Conservation (phyloP, 345 rosid genomes). For the Bruguiera parviflora region DNA sequence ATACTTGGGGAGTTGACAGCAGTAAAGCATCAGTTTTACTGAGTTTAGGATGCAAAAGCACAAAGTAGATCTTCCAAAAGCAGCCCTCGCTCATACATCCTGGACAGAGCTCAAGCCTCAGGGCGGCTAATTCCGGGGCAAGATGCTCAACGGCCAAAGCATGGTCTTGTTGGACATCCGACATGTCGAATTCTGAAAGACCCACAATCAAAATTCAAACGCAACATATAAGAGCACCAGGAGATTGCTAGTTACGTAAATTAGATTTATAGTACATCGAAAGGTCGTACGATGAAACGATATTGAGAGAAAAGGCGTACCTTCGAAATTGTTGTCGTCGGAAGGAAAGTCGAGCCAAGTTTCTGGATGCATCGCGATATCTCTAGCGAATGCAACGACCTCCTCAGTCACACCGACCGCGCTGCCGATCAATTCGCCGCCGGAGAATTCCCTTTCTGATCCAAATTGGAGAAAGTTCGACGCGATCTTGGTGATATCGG, state of each 20-base stretch:
- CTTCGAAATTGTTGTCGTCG: constrained; percentile 64
- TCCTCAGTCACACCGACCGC: constrained; percentile 82
- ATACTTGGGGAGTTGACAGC: constrained; percentile 75
- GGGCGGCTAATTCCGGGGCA: constrained; percentile 74
- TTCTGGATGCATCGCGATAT: constrained; percentile 86
- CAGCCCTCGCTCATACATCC: constrained; percentile 80
- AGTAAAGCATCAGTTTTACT: constrained; percentile 68
- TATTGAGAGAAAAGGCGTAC: constrained; percentile 24
- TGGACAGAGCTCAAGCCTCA: constrained; percentile 86
- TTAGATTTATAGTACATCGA: too few species aligned
- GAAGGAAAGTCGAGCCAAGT: constrained; percentile 95
- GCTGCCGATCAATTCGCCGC: constrained; percentile 39
- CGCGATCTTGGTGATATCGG: constrained; percentile 64
- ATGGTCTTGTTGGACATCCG: constrained; percentile 92
- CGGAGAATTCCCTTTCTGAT: constrained; percentile 32
- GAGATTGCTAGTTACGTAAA: background rate
- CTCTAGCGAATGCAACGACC: constrained; percentile 69
- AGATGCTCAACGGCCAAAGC: constrained; percentile 81
- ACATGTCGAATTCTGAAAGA: constrained; percentile 75
- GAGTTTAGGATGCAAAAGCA: constrained; percentile 81
- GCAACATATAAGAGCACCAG: background rate
- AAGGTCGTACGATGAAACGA: background rate
- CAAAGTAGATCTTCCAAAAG: constrained; percentile 97
- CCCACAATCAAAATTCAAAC: background rate
- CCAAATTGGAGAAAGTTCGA: constrained; percentile 54